A percentile compares a stretch with the other conserved stretches of the same genome.
phyloP scores from a whole-genome alignment of 2,329 filamentous ascomycete species.

The Neonectria punicea region DNA sequence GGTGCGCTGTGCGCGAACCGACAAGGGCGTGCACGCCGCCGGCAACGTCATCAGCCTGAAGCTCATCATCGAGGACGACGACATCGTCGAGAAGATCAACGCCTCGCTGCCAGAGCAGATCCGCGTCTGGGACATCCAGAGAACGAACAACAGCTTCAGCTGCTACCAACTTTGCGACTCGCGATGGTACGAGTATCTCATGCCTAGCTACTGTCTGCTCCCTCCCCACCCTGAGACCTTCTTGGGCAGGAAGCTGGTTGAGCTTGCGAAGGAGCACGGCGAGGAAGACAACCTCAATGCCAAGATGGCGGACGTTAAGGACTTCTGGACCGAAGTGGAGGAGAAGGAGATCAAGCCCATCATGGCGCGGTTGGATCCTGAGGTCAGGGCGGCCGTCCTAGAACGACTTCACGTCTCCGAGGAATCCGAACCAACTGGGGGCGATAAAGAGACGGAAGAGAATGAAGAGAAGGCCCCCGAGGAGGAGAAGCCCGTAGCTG shows the following conservation, averaged over 20 bases:
- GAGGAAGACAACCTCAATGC: constrained; percentile 74
- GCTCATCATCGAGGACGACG: constrained; percentile 90
- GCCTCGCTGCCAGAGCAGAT: constrained; percentile 86
- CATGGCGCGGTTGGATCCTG: constrained; percentile 69
- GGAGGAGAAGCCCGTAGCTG: constrained; percentile 38
- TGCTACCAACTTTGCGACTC: constrained; percentile 96
- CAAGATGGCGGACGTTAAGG: constrained; percentile 79
- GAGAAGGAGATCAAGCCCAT: constrained; percentile 82
- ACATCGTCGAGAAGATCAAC: constrained; percentile 93
- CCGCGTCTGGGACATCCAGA: constrained; percentile 91
- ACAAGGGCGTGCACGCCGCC: constrained; percentile 97
- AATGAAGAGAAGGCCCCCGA: constrained; percentile 28
- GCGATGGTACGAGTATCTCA: constrained; percentile 95
- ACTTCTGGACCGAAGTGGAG: constrained; percentile 87
- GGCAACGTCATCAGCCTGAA: constrained; percentile 96
- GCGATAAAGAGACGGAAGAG: constrained; percentile 36
- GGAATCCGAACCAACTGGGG: constrained; percentile 40
- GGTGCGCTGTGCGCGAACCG: constrained; percentile 92
- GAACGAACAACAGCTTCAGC: constrained; percentile 91
- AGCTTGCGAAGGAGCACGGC: constrained; percentile 78
- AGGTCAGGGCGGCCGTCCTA: constrained; percentile 70
- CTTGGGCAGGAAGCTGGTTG: constrained; percentile 83
- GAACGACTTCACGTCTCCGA: constrained; percentile 64
- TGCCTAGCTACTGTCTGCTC: constrained; percentile 91
- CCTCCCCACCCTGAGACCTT: constrained; percentile 91